A percentile compares a stretch with the other conserved stretches of the same genome.
phyloP scores from a whole-genome alignment of 2,329 filamentous ascomycete genomes.

The Neopestalotiopsis rosae region DNA sequence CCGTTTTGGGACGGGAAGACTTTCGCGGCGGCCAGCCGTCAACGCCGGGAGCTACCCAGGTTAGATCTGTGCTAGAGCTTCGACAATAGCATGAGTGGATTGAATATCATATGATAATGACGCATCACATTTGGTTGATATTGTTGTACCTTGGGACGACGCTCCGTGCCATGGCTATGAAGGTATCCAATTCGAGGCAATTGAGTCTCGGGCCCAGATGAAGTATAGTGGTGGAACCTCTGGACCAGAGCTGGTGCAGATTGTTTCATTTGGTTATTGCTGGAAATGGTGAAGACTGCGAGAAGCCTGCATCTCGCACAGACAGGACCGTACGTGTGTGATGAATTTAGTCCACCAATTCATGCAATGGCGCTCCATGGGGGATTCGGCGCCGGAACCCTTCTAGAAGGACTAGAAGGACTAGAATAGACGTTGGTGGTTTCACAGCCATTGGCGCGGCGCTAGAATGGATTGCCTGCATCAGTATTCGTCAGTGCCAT shows the following conservation, averaged over 20 bases:
- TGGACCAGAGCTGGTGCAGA: neutral
- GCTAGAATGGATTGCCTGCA: conserved; percentile 7
- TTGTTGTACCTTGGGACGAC: neutral
- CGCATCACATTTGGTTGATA: conserved; percentile 2
- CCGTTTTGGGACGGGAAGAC: neutral
- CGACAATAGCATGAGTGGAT: neutral
- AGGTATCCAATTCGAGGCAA: neutral
- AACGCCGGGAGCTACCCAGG: neutral
- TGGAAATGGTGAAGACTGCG: conserved; percentile 13
- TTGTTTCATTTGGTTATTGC: conserved; percentile 14
- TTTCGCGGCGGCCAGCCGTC: neutral
- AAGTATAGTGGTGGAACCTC: conserved; percentile 5
- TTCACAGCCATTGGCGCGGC: conserved; percentile 12
- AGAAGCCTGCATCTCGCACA: conserved; percentile 8
- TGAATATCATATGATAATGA: neutral
- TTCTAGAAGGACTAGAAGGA: conserved; percentile 19
- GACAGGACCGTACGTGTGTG: neutral
- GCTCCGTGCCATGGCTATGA: too few species aligned
- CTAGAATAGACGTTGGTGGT: conserved; percentile 13
- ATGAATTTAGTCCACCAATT: conserved; percentile 1
- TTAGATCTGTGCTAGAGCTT: conserved; percentile 9
- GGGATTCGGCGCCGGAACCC: neutral
- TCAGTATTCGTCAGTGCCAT: neutral
- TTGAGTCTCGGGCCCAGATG: conserved; percentile 2
- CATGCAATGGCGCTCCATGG: neutral